Base-by-base conservation (phyloP, 2,329 filamentous ascomycete species). In the Aspergillus novoparasiticus region DNA sequence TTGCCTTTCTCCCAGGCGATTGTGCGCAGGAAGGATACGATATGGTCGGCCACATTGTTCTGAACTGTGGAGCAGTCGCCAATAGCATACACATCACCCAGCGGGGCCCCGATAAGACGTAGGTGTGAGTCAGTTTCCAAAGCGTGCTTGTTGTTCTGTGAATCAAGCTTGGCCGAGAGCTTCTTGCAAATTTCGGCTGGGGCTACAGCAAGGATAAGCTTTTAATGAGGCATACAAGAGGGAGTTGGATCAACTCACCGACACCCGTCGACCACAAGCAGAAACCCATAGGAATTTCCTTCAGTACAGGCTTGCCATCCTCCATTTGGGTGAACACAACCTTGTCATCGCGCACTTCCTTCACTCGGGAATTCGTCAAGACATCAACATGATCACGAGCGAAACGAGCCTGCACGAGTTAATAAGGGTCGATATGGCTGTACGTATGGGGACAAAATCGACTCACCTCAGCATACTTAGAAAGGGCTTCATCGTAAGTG, bases 201-300 rank as follows among this genome's bases (percentile, higher is more conserved):
- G 0, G 94, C 80, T 80, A 48, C 60, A 53, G 30, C 14, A 28
- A 26, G 34, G 45, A 53, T 59, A 56, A 68, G 62, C 12, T n/a
- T 36, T 4, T 68, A 43, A 57, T 34, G 26, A 54, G 16, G 0
- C 9, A 41, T 10, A 14, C 23, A n/a, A 3, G 57, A 14, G 12
- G 12, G 23, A 19, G 45, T 2, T 21, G 11, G 34, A 11, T 26
- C 34, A 30, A 76, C 81, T 74, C 72, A 83, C 81, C 79, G 39
- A 99, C 94, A 65, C 95, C 95, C 0, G 95, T 99, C 0, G 95
- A 98, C 95, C 95, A 99, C 16, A 99, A 84, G 72, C 95, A 98
- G 81, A 99, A 97, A 32, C 93, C 95, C 83, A 93, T 94, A 0
- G 95, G 94, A 0, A 99, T 87, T 72, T 99, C 95, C 77, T 99